Evolutionary conservation across 345 rosid genomes (phyloP), one percentile per base, ranked within the genome.

Genomic region (Ricinus communis): DNA sequence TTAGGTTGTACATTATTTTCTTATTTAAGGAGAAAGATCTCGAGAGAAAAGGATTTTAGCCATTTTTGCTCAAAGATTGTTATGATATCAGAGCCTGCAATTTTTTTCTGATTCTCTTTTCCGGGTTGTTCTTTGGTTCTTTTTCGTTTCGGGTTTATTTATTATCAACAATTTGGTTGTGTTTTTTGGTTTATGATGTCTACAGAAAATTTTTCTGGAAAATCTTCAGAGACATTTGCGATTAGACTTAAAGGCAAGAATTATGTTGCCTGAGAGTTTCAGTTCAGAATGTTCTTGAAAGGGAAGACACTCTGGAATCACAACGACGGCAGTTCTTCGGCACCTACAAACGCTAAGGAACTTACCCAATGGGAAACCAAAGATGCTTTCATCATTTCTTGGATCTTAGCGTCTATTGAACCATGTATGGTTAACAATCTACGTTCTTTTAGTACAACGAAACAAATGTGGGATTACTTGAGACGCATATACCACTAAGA

Each of bases 331-430:
- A n/a, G n/a, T n/a, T n/a, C n/a, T n/a, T n/a, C n/a, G n/a, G n/a
- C n/a, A n/a, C n/a, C n/a, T n/a, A n/a, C n/a, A n/a, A n/a, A n/a
- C n/a, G n/a, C n/a, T n/a, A n/a, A n/a, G n/a, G n/a, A n/a, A n/a
- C n/a, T 18, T 14, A 28, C 2, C 8, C 41, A 59, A 30, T 59
- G n/a, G 63, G 41, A 59, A 16, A 9, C 41, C 2, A 59, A 59
- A 31, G 63, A 59, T 59, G 43, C 41, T 28, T 1, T 11, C 28
- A 28, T 59, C 10, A 59, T 59, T 40, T 31, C 43, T 59, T 59
- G 40, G 63, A 59, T 36, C 10, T 31, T 58, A 30, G 62, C 41
- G 13, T 59, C 41, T 15, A 59, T 59, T 59, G 63, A 47, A 47
- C 6, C 9, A 3, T 12, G 10, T 47, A 47, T 47, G 51, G 51